Conservation (phyloP, 768 basidiomycete species). For the Rhodotorula taiwanensis region DNA sequence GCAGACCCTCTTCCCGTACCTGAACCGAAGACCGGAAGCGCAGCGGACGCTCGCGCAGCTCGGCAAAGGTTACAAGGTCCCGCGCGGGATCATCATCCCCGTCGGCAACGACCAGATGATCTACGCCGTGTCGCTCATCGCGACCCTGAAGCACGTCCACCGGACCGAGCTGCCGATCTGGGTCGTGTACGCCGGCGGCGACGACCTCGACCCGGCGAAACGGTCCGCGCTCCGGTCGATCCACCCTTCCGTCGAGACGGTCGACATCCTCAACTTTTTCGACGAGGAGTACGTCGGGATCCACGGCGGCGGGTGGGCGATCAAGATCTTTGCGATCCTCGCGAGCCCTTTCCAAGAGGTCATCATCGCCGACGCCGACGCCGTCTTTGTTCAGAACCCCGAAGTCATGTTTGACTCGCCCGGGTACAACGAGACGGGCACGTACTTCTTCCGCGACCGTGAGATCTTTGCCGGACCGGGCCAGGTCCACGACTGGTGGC, state of each 20-base stretch:
- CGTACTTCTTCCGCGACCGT: constrained; percentile 30
- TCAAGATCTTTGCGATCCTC: constrained; percentile 35
- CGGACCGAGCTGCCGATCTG: constrained; percentile 29
- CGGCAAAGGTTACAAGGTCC: not conserved
- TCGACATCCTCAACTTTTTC: constrained; percentile 31
- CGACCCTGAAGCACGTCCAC: constrained; percentile 37
- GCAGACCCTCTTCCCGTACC: constrained; percentile 25
- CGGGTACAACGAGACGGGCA: constrained; percentile 31
- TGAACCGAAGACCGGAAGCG: constrained; percentile 12
- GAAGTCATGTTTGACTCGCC: constrained; percentile 22
- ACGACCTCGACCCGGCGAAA: constrained; percentile 27
- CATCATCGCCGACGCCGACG: constrained; percentile 34
- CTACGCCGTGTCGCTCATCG: constrained; percentile 23
- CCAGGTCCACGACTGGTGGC: constrained; percentile 35
- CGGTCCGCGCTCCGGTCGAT: constrained; percentile 30
- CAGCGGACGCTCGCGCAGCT: constrained; percentile 14
- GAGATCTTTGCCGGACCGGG: constrained; percentile 35
- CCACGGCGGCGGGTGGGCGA: constrained; percentile 35
- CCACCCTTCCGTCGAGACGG: constrained; percentile 21
- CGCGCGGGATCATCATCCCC: constrained; percentile 29
- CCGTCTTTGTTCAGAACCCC: constrained; percentile 34
- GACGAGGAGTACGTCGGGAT: constrained; percentile 33
- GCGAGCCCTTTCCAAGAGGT: constrained; percentile 28
- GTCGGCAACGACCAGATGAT: constrained; percentile 33
- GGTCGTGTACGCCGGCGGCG: constrained; percentile 32